phyloP scores from a whole-genome alignment of 2,329 filamentous ascomycete species.

The Phialophora expanda region DNA sequence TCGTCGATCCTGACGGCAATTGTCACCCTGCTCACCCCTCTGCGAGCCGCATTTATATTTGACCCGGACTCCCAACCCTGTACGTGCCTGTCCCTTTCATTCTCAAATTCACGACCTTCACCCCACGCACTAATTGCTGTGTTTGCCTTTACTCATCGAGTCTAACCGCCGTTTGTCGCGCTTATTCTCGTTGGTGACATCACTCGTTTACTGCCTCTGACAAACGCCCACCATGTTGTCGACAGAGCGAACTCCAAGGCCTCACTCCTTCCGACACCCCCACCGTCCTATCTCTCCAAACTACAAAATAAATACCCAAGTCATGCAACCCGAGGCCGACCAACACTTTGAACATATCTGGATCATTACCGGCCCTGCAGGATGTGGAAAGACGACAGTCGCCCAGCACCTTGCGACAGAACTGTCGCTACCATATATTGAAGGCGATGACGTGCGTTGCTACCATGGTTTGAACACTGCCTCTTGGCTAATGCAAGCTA shows the following conservation, averaged over 20 bases:
- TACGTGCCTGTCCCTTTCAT: conserved; percentile 17
- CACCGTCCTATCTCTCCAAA: conserved; percentile 20
- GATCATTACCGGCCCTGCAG: conserved; percentile 79
- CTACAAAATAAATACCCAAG: conserved; percentile 26
- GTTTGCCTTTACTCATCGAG: not conserved
- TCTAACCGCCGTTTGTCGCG: conserved; percentile 22
- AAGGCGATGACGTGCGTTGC: conserved; percentile 74
- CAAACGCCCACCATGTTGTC: conserved; percentile 47
- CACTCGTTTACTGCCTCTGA: conserved; percentile 22
- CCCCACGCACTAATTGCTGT: conserved; percentile 6
- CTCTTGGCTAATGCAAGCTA: conserved; percentile 38
- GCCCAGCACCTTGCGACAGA: conserved; percentile 67
- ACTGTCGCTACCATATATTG: conserved; percentile 72
- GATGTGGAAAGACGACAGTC: conserved; percentile 79
- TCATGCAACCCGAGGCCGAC: conserved; percentile 31
- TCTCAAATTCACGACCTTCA: not conserved
- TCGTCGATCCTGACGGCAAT: conserved; percentile 13
- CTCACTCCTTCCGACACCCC: conserved; percentile 29
- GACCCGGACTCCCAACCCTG: conserved; percentile 7
- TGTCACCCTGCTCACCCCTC: conserved; percentile 9
- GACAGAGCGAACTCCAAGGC: conserved; percentile 41
- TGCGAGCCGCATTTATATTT: conserved; percentile 17
- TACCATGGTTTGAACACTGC: conserved; percentile 16
- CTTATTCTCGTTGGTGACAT: conserved; percentile 31
- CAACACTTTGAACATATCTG: conserved; percentile 70